Evolutionary conservation across 495 filamentous ascomycete genomes (phyloP), one percentile per base, ranked within the genome.

Genomic region (Lasiosphaeriaceae sp.): DNA sequence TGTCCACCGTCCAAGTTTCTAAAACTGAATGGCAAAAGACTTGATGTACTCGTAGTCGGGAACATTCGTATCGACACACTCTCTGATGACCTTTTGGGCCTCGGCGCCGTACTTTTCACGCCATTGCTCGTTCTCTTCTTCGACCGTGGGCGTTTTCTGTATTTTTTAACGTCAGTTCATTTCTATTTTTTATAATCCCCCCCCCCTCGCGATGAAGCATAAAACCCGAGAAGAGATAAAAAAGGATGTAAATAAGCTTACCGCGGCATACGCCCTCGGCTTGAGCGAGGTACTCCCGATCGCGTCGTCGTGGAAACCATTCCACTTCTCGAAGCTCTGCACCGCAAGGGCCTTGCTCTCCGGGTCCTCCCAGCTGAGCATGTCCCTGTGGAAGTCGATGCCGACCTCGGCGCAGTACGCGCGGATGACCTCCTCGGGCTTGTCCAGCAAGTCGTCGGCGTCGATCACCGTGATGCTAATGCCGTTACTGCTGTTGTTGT

Each of bases 271-370:
- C 23, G 64, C 66, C 66, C 91, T 75, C 16, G 90, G 81, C 62
- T 83, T 86, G 60, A 98, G 71, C 43, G 82, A 83, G 49, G 77
- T 86, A 58, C 87, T 92, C 50, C 86, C 74, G 58, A 97, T 88
- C 17, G 90, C 94, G 77, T 97, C 93, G 50, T 97, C 88, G 66
- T 97, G 94, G 70, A 96, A 98, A 0, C 92, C 94, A 54, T 83
- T 85, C 94, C 94, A 98, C 75, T 98, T 98, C 74, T 90, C 89
- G 74, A 98, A 98, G 19, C 80, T 80, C 52, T 81, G 79, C 52
- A 74, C 76, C 0, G 89, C 92, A 51, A 74, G 65, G 49, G 72
- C 52, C 55, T 93, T 83, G 45, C 86, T 84, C 50, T 83, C 83
- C 59, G 84, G 84, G 29, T 82, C 83, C 41, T 88, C 86, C 94